These are phyloP conservation scores for Vicia sativa DNA, from an alignment of 306 rosid genomes.

Conservation along the genomic window DNA sequence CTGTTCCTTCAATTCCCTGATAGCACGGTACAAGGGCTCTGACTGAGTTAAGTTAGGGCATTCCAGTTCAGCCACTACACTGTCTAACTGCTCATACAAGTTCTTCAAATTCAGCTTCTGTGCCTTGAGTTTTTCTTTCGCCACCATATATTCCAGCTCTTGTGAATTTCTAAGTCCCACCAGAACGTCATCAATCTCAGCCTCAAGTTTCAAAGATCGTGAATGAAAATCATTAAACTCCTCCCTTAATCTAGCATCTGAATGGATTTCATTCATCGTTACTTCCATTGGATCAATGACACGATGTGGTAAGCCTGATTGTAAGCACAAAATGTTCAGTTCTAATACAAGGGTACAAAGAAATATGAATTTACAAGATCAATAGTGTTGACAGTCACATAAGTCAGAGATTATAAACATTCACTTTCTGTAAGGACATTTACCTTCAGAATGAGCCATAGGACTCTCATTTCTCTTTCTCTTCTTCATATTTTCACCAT, in stretches of 20 bases:
- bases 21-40: slow-evolving; percentile 37
- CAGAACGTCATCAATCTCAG: slow-evolving; percentile 58
- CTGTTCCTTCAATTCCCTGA: slow-evolving; percentile 66
- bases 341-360: slow-evolving; percentile 10
- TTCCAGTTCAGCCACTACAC: slow-evolving; percentile 56
- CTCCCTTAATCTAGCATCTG: slow-evolving; percentile 30
- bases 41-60: slow-evolving; percentile 43
- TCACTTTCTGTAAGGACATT: slow-evolving; percentile 11
- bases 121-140: slow-evolving; percentile 59
- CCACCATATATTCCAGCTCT: slow-evolving; percentile 60
- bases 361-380: slow-evolving; percentile 6
- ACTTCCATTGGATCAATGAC: slow-evolving; percentile 43
- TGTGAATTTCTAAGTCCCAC: slow-evolving; percentile 63
- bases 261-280: slow-evolving; percentile 28
- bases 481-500: slow-evolving; percentile 58
- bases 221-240: slow-evolving; percentile 42
- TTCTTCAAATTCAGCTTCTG: slow-evolving; percentile 59
- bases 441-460: slow-evolving; percentile 51
- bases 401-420: slow-evolving; percentile 4
- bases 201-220: slow-evolving; percentile 49
- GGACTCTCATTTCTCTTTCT: slow-evolving; percentile 49
- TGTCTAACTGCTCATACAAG: slow-evolving; percentile 62
- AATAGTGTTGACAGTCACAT: background rate
- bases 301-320: slow-evolving; percentile 46
- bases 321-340: slow-evolving; percentile 31